phyloP scores from a whole-genome alignment of 306 rosid species.

The Glycine latifolia region DNA sequence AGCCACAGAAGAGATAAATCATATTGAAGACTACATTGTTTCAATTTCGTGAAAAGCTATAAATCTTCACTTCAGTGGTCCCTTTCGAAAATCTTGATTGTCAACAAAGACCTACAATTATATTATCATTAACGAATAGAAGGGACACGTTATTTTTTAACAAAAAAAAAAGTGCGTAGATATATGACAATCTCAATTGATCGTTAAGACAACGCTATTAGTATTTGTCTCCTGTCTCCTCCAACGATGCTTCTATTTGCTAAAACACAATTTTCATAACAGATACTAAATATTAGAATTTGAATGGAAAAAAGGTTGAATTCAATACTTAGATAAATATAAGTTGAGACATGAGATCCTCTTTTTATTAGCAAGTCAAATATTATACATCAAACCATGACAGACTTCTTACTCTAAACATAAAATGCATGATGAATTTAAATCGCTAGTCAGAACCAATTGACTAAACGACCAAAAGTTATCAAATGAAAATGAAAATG shows the following conservation, averaged over 20 bases:
- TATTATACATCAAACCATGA: background rate
- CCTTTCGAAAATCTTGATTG: no score
- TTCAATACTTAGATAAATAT: background rate
- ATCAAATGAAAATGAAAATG: no score
- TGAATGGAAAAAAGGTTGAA: background rate
- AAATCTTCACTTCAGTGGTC: no score
- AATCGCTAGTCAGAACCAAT: background rate
- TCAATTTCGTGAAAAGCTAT: no score
- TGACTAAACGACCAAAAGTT: no score
- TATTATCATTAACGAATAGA: no score
- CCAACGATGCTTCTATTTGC: background rate
- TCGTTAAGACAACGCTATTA: no score
- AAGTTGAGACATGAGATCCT: background rate
- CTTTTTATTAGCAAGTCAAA: background rate
- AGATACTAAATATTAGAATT: background rate
- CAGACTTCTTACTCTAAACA: background rate
- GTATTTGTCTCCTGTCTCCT: slow-evolving; percentile 18
- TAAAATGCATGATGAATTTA: slow-evolving; percentile 12
- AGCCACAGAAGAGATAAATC: background rate
- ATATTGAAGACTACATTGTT: background rate
- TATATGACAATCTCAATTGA: no score
- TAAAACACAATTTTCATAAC: slow-evolving; percentile 13
- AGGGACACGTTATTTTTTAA: no score
- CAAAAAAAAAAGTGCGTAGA: no score
- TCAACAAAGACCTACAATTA: no score